phyloP scores from a whole-genome alignment of 768 basidiomycete genomes.

The Hirschioporus abietinus region DNA sequence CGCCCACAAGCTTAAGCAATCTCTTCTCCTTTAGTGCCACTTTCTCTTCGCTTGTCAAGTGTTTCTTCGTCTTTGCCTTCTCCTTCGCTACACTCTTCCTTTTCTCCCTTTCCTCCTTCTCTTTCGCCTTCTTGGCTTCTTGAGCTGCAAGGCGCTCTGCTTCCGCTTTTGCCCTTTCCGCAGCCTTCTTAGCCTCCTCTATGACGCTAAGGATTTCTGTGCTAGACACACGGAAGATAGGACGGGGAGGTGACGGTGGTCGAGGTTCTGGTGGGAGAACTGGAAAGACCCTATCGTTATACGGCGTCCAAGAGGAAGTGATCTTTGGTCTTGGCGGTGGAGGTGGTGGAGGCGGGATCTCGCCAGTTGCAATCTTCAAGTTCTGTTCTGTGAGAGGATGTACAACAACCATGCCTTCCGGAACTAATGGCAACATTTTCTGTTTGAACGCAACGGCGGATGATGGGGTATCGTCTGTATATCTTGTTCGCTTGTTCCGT shows the following conservation, averaged over 20 bases:
- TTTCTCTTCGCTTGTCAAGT: slow-evolving; percentile 48
- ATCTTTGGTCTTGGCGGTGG: background rate
- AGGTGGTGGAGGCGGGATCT: background rate
- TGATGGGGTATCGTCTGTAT: background rate
- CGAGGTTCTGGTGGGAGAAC: background rate
- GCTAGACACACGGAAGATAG: slow-evolving; percentile 5
- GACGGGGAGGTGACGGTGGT: background rate
- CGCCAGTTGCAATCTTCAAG: slow-evolving; percentile 10
- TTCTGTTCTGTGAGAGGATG: slow-evolving; percentile 3
- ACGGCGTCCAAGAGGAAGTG: background rate
- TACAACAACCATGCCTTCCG: background rate
- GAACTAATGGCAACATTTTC: background rate
- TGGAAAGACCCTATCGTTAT: background rate
- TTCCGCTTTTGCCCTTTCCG: slow-evolving; percentile 18
- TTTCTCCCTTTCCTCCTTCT: slow-evolving; percentile 20
- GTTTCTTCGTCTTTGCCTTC: slow-evolving; percentile 31
- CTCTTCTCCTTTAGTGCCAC: slow-evolving; percentile 76
- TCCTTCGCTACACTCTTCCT: slow-evolving; percentile 16
- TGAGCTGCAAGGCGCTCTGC: slow-evolving; percentile 9
- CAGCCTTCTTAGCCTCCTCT: slow-evolving; percentile 25
- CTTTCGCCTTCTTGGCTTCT: slow-evolving; percentile 14
- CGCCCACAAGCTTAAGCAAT: slow-evolving; percentile 76
- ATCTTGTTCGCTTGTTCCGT: background rate
- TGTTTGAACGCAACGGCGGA: background rate
- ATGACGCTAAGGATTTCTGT: slow-evolving; percentile 17